Evolutionary conservation across 768 basidiomycete genomes (phyloP), one percentile per base, ranked within the genome.

Genomic region (Tricholoma flavovirens): DNA sequence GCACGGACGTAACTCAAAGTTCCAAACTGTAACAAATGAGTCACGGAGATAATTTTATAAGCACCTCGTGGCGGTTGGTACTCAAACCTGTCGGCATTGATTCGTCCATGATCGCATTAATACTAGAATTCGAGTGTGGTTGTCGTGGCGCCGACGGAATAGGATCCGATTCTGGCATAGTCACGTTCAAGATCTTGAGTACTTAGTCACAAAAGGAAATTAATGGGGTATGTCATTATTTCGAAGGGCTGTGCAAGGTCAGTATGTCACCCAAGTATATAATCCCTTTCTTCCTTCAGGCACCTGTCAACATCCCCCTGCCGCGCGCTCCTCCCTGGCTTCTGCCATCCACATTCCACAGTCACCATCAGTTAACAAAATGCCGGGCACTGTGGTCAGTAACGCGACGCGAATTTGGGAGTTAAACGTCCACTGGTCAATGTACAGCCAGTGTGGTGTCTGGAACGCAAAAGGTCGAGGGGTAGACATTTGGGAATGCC

Each of bases 401-500:
- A 83, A 84, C 62, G 82, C 84, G 21, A 88, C 86, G 1, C 74
- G 82, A 54, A 82, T 87, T 36, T 88, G 86, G 86, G 86, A 87
- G 67, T 62, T 77, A 64, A 83, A 85, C 66, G 73, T 84, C 40
- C 73, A 83, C 67, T 89, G 87, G 87, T 62, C 76, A 21, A 60
- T 83, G 43, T 77, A 80, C 66, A 81, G 81, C 57, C 87, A 89
- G 64, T 88, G 87, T 67, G 83, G 83, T 54, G 76, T 84, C 12
- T 89, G 86, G 87, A 83, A 88, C 69, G 70, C 80, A 21, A 79
- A 77, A 68, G 76, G 81, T 52, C 79, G 81, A 38, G 82, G 84
- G 24, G 87, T 89, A 40, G 84, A 87, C 55, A 79, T 89, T 54
- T 89, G 86, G 86, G 86, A 89, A 63, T 89, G 87, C 66, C 73